Conservation (phyloP, 2,329 filamentous ascomycete genomes). For the Fusarium subglutinans region DNA sequence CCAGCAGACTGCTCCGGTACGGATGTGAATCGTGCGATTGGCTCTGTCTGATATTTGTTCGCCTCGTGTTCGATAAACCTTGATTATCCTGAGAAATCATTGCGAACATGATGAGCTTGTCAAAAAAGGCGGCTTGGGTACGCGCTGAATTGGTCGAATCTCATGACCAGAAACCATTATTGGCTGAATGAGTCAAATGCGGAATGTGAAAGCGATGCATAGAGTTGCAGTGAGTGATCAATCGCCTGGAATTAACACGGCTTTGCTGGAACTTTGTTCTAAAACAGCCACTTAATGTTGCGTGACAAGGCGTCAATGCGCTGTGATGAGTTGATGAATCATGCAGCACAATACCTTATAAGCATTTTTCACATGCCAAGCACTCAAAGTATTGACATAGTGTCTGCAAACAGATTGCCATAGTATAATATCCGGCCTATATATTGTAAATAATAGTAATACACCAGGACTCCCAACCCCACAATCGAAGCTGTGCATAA, state of each 20-base stretch:
- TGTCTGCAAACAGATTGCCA: accelerated
- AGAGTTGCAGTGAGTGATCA: background rate
- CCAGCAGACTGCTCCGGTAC: accelerated
- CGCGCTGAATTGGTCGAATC: accelerated
- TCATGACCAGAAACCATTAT: accelerated
- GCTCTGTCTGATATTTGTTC: background rate
- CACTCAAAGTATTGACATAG: accelerated
- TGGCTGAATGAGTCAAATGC: too few species aligned
- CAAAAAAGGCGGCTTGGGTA: accelerated
- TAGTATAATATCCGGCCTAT: accelerated
- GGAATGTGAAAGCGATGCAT: background rate
- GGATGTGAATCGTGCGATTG: background rate
- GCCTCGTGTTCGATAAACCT: background rate
- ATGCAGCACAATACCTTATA: accelerated
- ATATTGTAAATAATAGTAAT: accelerated
- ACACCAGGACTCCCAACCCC: accelerated
- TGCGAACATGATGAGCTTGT: accelerated
- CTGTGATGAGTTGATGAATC: background rate
- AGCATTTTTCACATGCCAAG: accelerated
- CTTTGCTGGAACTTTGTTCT: background rate
- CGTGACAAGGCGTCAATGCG: background rate
- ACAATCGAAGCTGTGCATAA: too few species aligned
- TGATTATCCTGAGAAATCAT: accelerated
- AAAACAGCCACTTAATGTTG: background rate
- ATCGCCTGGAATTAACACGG: background rate